These are phyloP conservation scores for Pleurotus tuoliensis DNA, from an alignment of 768 basidiomycete genomes.

Conservation along the genomic window DNA sequence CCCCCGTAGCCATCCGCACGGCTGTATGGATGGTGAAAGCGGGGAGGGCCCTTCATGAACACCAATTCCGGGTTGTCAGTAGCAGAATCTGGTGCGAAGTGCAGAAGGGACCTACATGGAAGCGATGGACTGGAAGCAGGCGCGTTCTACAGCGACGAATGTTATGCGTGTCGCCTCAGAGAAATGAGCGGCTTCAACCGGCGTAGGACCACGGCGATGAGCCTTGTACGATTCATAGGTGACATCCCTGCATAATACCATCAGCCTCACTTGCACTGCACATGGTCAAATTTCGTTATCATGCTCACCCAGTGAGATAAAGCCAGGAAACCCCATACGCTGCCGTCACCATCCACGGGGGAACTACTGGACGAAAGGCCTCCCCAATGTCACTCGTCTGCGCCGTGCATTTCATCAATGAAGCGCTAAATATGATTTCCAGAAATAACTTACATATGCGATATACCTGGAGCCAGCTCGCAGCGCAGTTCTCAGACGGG, in stretches of 20 bases:
- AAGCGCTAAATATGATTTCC: too few species aligned
- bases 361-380: conserved; percentile 76
- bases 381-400: conserved; percentile 83
- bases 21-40: conserved; percentile 84
- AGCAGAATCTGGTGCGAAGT: background rate
- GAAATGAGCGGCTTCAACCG: conserved; percentile 63
- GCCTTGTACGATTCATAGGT: conserved; percentile 81
- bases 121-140: conserved; percentile 76
- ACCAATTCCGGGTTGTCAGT: background rate
- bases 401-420: conserved; percentile 1
- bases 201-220: conserved; percentile 59
- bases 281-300: background rate
- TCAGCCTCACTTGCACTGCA: background rate
- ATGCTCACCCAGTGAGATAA: conserved; percentile 56
- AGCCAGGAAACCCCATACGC: conserved; percentile 83
- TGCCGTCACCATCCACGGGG: conserved; percentile 65
- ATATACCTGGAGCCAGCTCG: conserved; percentile 68
- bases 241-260: conserved; percentile 48
- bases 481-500: conserved; percentile 72
- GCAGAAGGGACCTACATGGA: conserved; percentile 56
- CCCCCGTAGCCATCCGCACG: conserved; percentile 68
- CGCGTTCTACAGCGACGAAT: conserved; percentile 73
- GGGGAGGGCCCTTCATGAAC: conserved; percentile 61
- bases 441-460: conserved; percentile 55
- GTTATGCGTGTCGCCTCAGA: conserved; percentile 66